These are phyloP conservation scores for Backusella tarrabulga DNA, from an alignment of 192 early-diverging fungal species.

Conservation along the genomic window DNA sequence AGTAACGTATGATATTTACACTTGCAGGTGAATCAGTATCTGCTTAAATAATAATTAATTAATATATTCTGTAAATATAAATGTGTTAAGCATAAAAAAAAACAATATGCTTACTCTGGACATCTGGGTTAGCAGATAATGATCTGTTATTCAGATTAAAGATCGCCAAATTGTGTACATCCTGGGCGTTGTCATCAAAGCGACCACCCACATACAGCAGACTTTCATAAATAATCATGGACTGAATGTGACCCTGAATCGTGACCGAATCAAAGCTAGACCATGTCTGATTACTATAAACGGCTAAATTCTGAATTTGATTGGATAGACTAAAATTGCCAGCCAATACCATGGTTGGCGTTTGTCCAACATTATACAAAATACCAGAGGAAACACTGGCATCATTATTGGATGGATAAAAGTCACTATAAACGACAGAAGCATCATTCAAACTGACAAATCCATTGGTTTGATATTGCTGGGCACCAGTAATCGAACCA, in stretches of 20 bases:
- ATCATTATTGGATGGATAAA: neutral
- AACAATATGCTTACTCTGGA: neutral
- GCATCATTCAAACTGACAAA: slow-evolving; percentile 8
- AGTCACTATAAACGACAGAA: neutral
- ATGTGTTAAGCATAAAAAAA: neutral
- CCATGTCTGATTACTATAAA: slow-evolving; percentile 48
- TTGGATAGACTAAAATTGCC: slow-evolving; percentile 48
- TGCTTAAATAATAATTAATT: slow-evolving; percentile 12
- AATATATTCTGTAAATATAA: neutral
- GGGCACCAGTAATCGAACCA: slow-evolving; percentile 12
- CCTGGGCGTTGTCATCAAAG: slow-evolving; percentile 24
- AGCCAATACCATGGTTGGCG: slow-evolving; percentile 42
- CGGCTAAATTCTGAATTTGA: slow-evolving; percentile 43
- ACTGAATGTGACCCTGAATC: slow-evolving; percentile 46
- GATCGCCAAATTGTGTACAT: slow-evolving; percentile 32
- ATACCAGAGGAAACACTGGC: neutral
- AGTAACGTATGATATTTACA: slow-evolving; percentile 27
- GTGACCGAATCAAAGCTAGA: slow-evolving; percentile 35
- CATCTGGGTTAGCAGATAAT: neutral
- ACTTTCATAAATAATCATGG: slow-evolving; percentile 47
- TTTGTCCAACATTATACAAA: slow-evolving; percentile 1
- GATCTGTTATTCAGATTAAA: slow-evolving; percentile 50
- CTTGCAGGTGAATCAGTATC: slow-evolving; percentile 9
- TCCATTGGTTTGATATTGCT: slow-evolving; percentile 11
- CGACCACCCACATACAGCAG: slow-evolving; percentile 58